These are phyloP conservation scores for Daldinia vernicosa DNA, from an alignment of 495 filamentous ascomycete species.

Conservation along the genomic window DNA sequence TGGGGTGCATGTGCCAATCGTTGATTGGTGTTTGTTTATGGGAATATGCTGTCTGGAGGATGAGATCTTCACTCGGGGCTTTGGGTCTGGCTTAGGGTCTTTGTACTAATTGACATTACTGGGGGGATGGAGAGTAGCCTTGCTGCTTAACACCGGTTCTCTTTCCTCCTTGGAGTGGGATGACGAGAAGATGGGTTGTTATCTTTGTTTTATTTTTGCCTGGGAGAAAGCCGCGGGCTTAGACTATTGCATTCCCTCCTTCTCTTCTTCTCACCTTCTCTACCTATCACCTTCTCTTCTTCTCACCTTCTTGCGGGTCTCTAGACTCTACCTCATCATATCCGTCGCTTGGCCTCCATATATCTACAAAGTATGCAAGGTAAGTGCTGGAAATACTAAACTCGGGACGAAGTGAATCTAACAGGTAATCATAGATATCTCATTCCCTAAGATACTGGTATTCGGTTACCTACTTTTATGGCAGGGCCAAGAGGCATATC, in stretches of 20 bases:
- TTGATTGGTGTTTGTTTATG: neutral
- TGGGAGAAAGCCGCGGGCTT: neutral
- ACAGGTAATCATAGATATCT: neutral
- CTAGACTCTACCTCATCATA: neutral
- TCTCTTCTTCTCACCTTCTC: neutral
- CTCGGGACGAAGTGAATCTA: neutral
- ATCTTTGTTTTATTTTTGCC: neutral
- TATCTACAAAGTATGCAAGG: neutral
- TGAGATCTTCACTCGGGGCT: neutral
- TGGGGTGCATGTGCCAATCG: conserved; percentile 1
- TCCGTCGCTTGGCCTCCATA: neutral
- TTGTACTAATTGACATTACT: neutral
- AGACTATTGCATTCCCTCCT: neutral
- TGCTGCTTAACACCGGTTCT: neutral
- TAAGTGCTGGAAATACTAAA: neutral
- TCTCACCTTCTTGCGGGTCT: neutral
- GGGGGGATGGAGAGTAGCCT: neutral
- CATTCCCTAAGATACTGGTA: neutral
- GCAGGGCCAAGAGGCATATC: too few relatives aligned
- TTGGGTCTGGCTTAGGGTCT: neutral
- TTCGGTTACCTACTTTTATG: neutral
- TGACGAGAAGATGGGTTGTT: neutral
- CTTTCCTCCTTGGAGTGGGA: neutral
- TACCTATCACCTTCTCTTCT: neutral
- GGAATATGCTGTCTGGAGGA: neutral